Evolutionary conservation across 2,329 filamentous ascomycete species (phyloP), one percentile per base, ranked within the genome.

Genomic region (Fusarium domesticum): DNA sequence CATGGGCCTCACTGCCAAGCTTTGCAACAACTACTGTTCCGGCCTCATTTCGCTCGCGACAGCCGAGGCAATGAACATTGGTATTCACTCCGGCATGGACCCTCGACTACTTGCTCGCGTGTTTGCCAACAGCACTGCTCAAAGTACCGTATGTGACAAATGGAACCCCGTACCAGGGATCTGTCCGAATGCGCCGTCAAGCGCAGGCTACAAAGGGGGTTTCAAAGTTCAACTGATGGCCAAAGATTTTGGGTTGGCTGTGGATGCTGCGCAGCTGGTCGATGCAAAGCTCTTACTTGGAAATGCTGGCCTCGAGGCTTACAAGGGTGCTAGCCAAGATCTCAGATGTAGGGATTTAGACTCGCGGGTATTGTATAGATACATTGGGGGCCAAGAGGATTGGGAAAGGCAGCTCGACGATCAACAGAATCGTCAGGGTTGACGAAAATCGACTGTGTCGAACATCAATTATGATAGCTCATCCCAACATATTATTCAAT

Each of bases 161-260:
- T 51, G 42, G 42, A 43, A 38, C 16, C 48, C 48, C 1, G 48
- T 51, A 2, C 48, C 48, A 1, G 45, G 42, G 1, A 19, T 51
- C 5, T 37, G 37, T 6, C 33, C 45, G 3, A n/a, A 45, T 7
- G 48, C 48, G 2, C 48, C 48, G 2, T 45, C 48, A 2, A 48
- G 45, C 4, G 39, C 39, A 4, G 48, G 42, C 11, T 51, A 51
- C 31, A 34, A 40, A 4, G 45, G 45, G 2, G 48, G 48, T 2
- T 51, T 51, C 39, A 48, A 46, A 18, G 42, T 51, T 6, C 48
- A 51, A 34, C 23, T 51, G 12, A 51, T 51, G 48, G 43, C 39
- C 25, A 51, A 51, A 25, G 48, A 51, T 34, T 39, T 51, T 25
- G 42, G 36, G 5, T 18, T 51, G 7, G 45, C 48, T 17, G 28